Conservation (phyloP, 441 rosid species). For the Lepidium campestre region DNA sequence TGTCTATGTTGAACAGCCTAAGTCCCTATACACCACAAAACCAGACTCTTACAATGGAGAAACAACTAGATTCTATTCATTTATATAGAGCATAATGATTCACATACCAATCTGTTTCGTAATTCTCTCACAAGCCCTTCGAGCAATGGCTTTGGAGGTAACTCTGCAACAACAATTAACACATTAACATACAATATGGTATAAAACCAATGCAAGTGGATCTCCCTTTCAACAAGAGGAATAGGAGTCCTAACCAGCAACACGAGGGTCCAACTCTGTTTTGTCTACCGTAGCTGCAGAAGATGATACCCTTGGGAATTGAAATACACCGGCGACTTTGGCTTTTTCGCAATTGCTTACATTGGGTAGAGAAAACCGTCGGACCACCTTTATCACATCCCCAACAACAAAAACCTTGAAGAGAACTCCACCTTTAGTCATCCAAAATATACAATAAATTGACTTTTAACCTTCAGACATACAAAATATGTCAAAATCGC, state of each 20-base stretch:
- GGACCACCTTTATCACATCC: conserved; percentile 71
- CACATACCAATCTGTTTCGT: conserved; percentile 60
- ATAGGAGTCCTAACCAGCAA: conserved; percentile 53
- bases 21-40: conserved; percentile 52
- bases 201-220: background rate
- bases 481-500: background rate
- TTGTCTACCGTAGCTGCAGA: conserved; percentile 83
- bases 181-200: background rate
- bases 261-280: conserved; percentile 67
- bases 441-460: background rate
- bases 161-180: conserved; percentile 39
- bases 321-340: conserved; percentile 49
- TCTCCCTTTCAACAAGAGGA: background rate
- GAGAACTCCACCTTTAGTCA: conserved; percentile 63
- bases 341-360: conserved; percentile 47
- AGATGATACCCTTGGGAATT: conserved; percentile 85
- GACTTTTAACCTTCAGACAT: conserved; percentile 28
- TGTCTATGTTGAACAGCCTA: conserved; percentile 75
- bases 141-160: conserved; percentile 75
- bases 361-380: conserved; percentile 77
- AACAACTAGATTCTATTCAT: background rate
- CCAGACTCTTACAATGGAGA: background rate
- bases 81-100: background rate
- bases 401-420: conserved; percentile 78
- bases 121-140: conserved; percentile 82